Evolutionary conservation across 345 rosid species (phyloP), one percentile per base, ranked within the genome.

Genomic region (Ceriops zippeliana): DNA sequence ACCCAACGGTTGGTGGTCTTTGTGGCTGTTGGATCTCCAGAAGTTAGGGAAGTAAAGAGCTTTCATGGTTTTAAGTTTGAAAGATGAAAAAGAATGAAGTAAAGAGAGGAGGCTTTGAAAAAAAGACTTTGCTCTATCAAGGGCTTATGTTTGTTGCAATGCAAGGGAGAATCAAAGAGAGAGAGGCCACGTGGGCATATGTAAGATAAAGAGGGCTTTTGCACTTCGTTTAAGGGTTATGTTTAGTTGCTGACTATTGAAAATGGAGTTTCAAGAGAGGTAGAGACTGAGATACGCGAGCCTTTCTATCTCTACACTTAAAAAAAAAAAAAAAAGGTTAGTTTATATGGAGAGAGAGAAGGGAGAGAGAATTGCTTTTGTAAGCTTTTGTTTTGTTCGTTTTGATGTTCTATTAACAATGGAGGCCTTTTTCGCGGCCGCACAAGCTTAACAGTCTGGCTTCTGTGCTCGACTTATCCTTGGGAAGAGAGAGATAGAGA

Each of bases 21-120:
- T 69, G 46, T 63, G 71, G 68, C 61, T 24, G 73, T 70, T 76
- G 54, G 83, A 78, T 68, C 73, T 71, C 92, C 90, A 82, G 71
- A 82, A 81, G 77, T 78, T 85, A 66, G 85, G 81, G 80, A 89
- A 83, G 78, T 69, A 78, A 27, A 86, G 92, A 68, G 89, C 84
- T 81, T 91, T 97, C 98, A 91, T 85, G 26, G 62, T 26, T 37
- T 9, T 24, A 26, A 38, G 37, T 46, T 10, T 35, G 11, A 20
- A 11, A 19, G 24, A 28, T 9, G 38, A 24, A 22, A 9, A 26
- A 2, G n/a, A 24, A 13, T 13, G 54, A 26, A 16, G 52, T 42
- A 61, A 15, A 52, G 30, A 46, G 58, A 61, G 27, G 27, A 22
- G 34, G 66, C 11, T 22, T 26, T 16, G 49, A 59, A 35, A 59